Evolutionary conservation across 495 filamentous ascomycete species (phyloP), one percentile per base, ranked within the genome.

Genomic region (Geopyxis carbonaria): DNA sequence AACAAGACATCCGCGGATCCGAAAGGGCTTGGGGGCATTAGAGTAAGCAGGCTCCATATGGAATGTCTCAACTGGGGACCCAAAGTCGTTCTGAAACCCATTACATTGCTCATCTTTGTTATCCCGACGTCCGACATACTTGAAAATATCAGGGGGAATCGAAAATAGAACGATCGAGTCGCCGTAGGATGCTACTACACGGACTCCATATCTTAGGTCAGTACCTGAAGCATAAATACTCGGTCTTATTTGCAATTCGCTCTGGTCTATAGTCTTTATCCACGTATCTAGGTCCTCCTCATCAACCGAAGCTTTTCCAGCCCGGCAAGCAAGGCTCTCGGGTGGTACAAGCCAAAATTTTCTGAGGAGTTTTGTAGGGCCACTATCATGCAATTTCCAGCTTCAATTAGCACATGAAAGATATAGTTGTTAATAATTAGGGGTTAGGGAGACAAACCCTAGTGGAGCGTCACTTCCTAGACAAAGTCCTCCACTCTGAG

Each of bases 381-480:
- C 51, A 8, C 60, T 57, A 34, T n/a, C n/a, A n/a, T n/a, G n/a
- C n/a, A n/a, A n/a, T n/a, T n/a, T n/a, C n/a, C n/a, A n/a, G n/a
- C n/a, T n/a, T n/a, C n/a, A n/a, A n/a, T n/a, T n/a, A n/a, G n/a
- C n/a, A n/a, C n/a, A n/a, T n/a, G n/a, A n/a, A n/a, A n/a, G n/a
- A n/a, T n/a, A 57, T 46, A 4, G 40, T 34, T 34, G 22, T 57
- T 64, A 11, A 59, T 58, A 0, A 37, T 18, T 30, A 30, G 11
- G 27, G 27, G 5, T 15, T 30, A 15, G 57, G 59, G 23, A 60
- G 41, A 31, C 61, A 63, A 33, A 67, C 56, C 67, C 70, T 16
- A 71, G 57, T n/a, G 72, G 76, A 1, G 72, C 63, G 57, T 80
- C 74, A 38, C 65, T 69, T 3, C 78, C 77, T 3, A 84, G 61